Conservation (phyloP, 345 rosid species). For the Citrus maxima region DNA sequence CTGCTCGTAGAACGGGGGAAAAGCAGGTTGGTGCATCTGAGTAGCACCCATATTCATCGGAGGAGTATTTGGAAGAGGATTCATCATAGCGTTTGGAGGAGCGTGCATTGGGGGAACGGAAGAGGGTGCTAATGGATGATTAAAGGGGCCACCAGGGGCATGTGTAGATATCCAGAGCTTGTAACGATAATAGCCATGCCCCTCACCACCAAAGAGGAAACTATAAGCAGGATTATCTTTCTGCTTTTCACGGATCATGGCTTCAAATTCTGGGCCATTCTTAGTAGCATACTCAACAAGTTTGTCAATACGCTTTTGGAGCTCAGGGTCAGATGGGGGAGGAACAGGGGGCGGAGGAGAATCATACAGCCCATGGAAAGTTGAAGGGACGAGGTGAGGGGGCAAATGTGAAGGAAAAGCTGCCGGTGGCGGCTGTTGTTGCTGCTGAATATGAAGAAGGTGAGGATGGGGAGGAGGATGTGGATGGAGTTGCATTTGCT, state of each 20-base stretch:
- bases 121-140: slow-evolving; percentile 54
- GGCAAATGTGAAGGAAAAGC: slow-evolving; percentile 64
- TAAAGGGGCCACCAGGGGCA: slow-evolving; percentile 58
- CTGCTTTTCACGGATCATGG: slow-evolving; percentile 93
- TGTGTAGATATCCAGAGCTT: slow-evolving; percentile 76
- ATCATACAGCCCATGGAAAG: slow-evolving; percentile 65
- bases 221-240: slow-evolving; percentile 89
- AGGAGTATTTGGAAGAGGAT: slow-evolving; percentile 38
- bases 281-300: slow-evolving; percentile 86
- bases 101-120: slow-evolving; percentile 62
- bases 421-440: slow-evolving; percentile 51
- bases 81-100: slow-evolving; percentile 66
- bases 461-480: slow-evolving; percentile 60
- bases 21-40: slow-evolving; percentile 75
- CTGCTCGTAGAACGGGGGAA: slow-evolving; percentile 75
- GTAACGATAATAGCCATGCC: slow-evolving; percentile 79
- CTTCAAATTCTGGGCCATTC: slow-evolving; percentile 97
- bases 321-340: slow-evolving; percentile 92
- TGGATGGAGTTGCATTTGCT: slow-evolving; percentile 53
- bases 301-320: slow-evolving; percentile 89
- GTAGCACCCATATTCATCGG: slow-evolving; percentile 43
- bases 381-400: slow-evolving; percentile 54
- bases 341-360: slow-evolving; percentile 69
- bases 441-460: slow-evolving; percentile 61
- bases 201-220: slow-evolving; percentile 94